Evolutionary conservation across 768 basidiomycete genomes (phyloP).

Genomic region (Collybia nuda): DNA sequence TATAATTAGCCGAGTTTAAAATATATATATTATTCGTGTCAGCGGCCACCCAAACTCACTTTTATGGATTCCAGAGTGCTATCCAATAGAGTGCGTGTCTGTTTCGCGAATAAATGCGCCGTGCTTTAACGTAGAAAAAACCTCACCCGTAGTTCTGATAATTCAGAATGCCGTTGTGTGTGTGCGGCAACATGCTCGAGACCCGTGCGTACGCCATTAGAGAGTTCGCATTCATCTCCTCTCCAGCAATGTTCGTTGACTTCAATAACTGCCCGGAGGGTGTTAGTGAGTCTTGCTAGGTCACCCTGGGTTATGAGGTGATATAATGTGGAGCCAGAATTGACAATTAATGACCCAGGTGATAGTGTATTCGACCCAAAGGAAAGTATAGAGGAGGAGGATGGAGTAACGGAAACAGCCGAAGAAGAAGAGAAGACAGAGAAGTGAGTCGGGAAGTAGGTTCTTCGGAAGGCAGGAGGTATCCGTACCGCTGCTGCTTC

Average conservation of each 20-base stretch:
- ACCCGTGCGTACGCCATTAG: conserved; percentile 74
- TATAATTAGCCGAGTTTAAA: not conserved
- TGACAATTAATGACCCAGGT: conserved; percentile 13
- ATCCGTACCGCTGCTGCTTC: conserved; percentile 90
- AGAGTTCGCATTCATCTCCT: conserved; percentile 79
- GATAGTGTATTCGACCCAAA: conserved; percentile 23
- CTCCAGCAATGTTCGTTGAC: conserved; percentile 83
- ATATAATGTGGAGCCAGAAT: conserved; percentile 21
- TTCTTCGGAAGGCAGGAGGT: conserved; percentile 60
- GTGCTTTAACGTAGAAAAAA: not conserved
- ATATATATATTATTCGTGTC: no score
- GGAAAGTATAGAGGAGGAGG: conserved; percentile 29
- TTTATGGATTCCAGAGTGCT: conserved; percentile 78
- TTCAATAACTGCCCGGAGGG: conserved; percentile 74
- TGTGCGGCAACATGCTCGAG: conserved; percentile 67
- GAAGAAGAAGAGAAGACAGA: conserved; percentile 42
- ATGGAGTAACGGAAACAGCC: conserved; percentile 31
- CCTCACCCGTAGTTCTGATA: conserved; percentile 71
- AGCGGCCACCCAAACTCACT: conserved; percentile 33
- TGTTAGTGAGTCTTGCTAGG: conserved; percentile 79
- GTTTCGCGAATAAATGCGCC: not conserved
- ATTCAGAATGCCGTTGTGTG: conserved; percentile 69
- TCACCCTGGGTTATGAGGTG: conserved; percentile 63
- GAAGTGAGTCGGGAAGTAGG: conserved; percentile 71
- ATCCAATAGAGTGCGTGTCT: conserved; percentile 66